Evolutionary conservation across 2,329 filamentous ascomycete genomes (phyloP), one percentile per base, ranked within the genome.

Genomic region (Talaromyces sp.): DNA sequence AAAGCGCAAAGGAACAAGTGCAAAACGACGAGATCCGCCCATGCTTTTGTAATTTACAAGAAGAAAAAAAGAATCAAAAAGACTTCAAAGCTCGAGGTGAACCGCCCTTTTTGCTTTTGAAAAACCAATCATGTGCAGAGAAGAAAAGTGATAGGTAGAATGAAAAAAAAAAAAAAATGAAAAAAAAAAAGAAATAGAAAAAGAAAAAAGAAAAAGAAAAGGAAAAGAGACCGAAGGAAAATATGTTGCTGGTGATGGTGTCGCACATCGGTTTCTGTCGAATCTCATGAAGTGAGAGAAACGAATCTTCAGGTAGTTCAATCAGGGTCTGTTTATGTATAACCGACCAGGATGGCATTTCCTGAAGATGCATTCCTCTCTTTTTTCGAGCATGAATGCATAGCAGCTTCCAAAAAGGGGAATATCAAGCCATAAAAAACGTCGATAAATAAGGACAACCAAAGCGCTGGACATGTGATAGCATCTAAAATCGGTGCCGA

Each of bases 1-100:
- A 61, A 57, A 46, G 54, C 48, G 43, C 46, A 57, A 55, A 47
- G 51, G 24, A 56, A 43, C 24, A 60, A 57, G 50, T 46, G 50
- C 43, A 57, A 62, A 56, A 54, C 44, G 40, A 63, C 57, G 49
- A 63, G 58, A 60, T 63, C 66, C 57, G 62, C 66, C 64, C 66
- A 67, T 62, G 64, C 68, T 68, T 69, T 69, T 70, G 57, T 70
- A 70, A 64, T 70, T 65, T 70, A 70, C 65, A 70, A 57, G 51
- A 60, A 55, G 36, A 53, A 40, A 45, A 55, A 44, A 43, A 44
- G n/a, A 32, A 43, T 37, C 40, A 47, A 40, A 33, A 56, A 49
- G 42, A 42, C 44, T 49, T 55, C 43, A 53, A 60, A 49, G 40
- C 49, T 54, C 42, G 30, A 61, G 35, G 47, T 44, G 48, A 47